Conservation (phyloP, 2,329 filamentous ascomycete species). For the Colletotrichum spaethianum region DNA sequence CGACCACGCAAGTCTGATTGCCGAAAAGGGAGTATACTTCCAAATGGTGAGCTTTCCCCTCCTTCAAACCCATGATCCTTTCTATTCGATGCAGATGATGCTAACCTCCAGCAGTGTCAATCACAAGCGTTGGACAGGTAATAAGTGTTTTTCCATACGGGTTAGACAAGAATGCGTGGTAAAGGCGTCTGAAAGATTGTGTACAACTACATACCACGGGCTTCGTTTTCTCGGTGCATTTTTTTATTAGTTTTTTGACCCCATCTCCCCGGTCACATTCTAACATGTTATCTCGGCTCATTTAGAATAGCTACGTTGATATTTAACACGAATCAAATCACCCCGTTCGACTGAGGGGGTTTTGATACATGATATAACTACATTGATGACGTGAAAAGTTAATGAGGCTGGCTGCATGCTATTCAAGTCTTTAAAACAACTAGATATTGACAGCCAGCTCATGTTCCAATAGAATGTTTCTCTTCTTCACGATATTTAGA, state of each 20-base stretch:
- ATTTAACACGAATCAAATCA: neutral
- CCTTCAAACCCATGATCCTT: neutral
- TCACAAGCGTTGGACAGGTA: conserved; percentile 40
- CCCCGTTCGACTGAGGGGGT: neutral
- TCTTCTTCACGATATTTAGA: no score
- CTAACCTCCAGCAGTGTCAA: conserved; percentile 34
- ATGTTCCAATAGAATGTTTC: no score
- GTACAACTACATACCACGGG: conserved; percentile 16
- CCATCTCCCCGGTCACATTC: neutral
- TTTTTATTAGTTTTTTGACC: neutral
- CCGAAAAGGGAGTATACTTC: conserved; percentile 35
- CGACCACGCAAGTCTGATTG: conserved; percentile 33
- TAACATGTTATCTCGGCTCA: conserved; percentile 7
- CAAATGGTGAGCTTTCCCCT: conserved; percentile 30
- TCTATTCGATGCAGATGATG: neutral
- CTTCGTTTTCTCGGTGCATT: neutral
- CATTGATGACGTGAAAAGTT: neutral
- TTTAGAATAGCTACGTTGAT: conserved; percentile 14
- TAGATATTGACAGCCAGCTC: neutral
- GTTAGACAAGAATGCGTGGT: neutral
- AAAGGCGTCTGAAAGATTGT: conserved; percentile 25
- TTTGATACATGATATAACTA: neutral
- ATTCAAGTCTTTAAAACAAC: neutral
- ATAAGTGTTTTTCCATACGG: neutral
- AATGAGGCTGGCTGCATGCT: rapidly evolving